Base-by-base conservation (phyloP, 176 grass and related monocot species). In the Microstegium vimineum region DNA sequence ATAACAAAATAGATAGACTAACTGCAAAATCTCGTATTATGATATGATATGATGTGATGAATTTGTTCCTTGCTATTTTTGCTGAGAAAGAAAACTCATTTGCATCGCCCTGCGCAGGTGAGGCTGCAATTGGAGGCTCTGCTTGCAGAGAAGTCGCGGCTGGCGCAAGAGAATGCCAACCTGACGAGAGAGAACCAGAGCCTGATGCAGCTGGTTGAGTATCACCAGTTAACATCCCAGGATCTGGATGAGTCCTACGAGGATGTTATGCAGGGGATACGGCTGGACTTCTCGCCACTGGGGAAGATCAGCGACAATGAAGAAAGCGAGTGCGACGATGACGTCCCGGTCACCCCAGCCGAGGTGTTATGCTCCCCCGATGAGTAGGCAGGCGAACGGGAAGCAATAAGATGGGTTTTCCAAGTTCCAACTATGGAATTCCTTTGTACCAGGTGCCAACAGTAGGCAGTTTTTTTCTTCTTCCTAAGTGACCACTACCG, bases 191-290 rank as follows among this genome's bases (percentile, higher is more conserved):
- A 98, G 78, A 98, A 98, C 46, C 90, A 94, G 76, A 91, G 89
- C 79, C 80, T 98, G 71, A 87, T 91, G 31, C 92, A 98, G 68
- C 87, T 98, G 17, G 89, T 98, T 5, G 96, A 98, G 90, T 98
- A 98, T 42, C 96, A 98, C 82, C 93, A 98, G 72, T 81, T 98
- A 47, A 93, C 96, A 52, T 93, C 92, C 2, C 91, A 92, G 43
- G 92, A 95, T 51, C 86, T 95, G 9, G 73, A 86, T 2, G 76
- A 85, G 0, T 95, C 92, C 0, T 95, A 93, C 49, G 92, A 98
- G 71, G 86, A 95, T 74, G 86, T 88, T 23, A 90, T 95, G n/a
- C 65, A 90, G 37, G 93, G 90, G 5, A 73, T 90, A 81, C 86
- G 79, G 34, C 78, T 88, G 13, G 96, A 98, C 70, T 98, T 98